Percentiles rank a stretch among this genome's conserved stretches.
Evolutionary conservation across 306 rosid genomes (phyloP).

Genomic region (Citrullus amarus): DNA sequence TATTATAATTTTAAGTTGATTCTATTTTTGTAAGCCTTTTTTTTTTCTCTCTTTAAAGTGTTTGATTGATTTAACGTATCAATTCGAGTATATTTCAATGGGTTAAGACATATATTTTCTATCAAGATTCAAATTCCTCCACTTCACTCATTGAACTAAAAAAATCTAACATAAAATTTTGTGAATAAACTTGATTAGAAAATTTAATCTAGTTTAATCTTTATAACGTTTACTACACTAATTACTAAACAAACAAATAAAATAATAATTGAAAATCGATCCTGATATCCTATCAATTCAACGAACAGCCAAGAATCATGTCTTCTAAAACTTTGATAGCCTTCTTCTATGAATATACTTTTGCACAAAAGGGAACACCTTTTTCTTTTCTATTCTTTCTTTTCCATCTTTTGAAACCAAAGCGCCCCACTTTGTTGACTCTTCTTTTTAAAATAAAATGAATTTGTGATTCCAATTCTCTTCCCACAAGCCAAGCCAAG

Average conservation of each 20-base stretch:
- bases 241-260: neutral
- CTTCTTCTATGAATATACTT: neutral
- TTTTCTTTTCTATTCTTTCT: neutral
- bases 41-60: too few species aligned
- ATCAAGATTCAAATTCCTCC: too few species aligned
- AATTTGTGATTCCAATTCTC: neutral
- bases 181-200: neutral
- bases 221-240: neutral
- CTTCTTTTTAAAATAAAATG: neutral
- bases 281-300: neutral
- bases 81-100: too few species aligned
- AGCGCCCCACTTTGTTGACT: conserved; percentile 7
- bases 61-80: neutral
- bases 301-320: neutral
- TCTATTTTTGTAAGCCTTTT: neutral
- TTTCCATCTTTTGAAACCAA: neutral
- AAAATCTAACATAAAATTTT: neutral
- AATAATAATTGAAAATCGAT: neutral
- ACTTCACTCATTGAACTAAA: too few species aligned
- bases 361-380: neutral
- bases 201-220: neutral
- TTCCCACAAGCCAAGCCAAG: neutral
- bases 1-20: neutral
- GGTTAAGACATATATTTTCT: too few species aligned
- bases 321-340: neutral